phyloP scores from a whole-genome alignment of 176 grass and related monocot genomes.

The Hordeum marinum region DNA sequence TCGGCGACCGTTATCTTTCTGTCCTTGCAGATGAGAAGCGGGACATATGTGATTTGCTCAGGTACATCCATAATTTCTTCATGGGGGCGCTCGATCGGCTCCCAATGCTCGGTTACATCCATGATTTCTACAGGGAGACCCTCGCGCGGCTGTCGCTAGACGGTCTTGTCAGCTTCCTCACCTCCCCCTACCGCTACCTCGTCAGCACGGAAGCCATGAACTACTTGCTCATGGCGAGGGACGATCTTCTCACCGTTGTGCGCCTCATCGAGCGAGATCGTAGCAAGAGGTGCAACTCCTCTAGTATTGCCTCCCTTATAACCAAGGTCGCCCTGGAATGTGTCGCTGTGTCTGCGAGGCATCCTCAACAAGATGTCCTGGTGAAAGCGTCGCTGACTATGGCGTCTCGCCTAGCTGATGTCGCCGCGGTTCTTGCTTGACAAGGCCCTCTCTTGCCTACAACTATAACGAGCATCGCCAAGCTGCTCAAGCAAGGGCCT shows the following conservation, averaged over 20 bases:
- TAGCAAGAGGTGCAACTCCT: not conserved
- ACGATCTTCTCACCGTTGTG: not conserved
- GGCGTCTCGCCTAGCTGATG: not conserved
- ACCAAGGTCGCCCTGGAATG: not conserved
- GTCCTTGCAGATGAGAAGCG: too few species aligned
- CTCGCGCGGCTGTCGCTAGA: conserved; percentile 4
- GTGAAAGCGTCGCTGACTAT: not conserved
- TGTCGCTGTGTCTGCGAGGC: not conserved
- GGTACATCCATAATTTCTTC: too few species aligned
- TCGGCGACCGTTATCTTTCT: too few species aligned
- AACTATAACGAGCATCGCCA: not conserved
- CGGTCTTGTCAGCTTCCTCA: not conserved
- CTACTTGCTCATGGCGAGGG: not conserved
- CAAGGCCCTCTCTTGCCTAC: not conserved
- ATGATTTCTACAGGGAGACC: too few species aligned
- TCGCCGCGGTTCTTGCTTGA: not conserved
- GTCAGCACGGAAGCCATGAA: not conserved
- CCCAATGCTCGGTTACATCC: too few species aligned
- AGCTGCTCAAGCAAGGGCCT: not conserved
- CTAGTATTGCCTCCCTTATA: not conserved
- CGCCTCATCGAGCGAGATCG: not conserved
- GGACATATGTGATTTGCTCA: too few species aligned
- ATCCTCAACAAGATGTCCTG: not conserved
- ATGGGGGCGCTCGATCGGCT: too few species aligned
- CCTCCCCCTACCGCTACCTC: not conserved